Base-by-base conservation (phyloP, 306 rosid species). In the Rosa lucieae region DNA sequence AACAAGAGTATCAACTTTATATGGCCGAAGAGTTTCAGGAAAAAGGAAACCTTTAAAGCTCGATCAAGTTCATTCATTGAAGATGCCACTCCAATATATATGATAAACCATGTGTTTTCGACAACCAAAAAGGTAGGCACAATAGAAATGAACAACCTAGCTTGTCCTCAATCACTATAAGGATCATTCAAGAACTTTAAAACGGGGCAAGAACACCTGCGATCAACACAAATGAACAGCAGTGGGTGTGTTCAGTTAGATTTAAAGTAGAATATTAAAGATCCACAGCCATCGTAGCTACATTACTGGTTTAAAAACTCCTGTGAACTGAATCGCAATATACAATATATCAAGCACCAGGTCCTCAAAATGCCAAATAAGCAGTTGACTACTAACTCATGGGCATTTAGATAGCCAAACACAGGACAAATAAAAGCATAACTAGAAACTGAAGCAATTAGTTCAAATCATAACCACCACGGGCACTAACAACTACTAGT, bases 381-480 rank as follows among this genome's bases (percentile, higher is more conserved):
- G 78, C 23, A 74, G 13, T 56, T 11, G 53, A 40, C 17, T 7
- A 56, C 6, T 17, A 74, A 42, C 55, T 56, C 21, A 58, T 12
- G 48, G 69, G 15, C 68, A 26, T 43, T 18, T 61, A 44, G 70
- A 75, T 17, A 26, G 78, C 46, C 70, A 61, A 49, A 26, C 37
- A n/a, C 7, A 23, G 42, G 52, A 11, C 6, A 5, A 61, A 46
- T 59, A 15, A 18, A 44, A 75, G 63, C 77, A 53, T 5, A 51
- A 32, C 44, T 10, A 13, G 5, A 15, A 72, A 52, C 32, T 51
- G 5, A 18, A 73, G 71, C 79, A 44, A 44, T 29, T 75, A 5
- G 71, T 42, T 61, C 79, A 6, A 75, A 46, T 26, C 79, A 75
- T 62, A 42, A 59, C 56, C 43, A 75, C 2, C 70, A 74, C 39